phyloP scores from a whole-genome alignment of 2,329 filamentous ascomycete species.

The Pseudopithomyces chartarum region DNA sequence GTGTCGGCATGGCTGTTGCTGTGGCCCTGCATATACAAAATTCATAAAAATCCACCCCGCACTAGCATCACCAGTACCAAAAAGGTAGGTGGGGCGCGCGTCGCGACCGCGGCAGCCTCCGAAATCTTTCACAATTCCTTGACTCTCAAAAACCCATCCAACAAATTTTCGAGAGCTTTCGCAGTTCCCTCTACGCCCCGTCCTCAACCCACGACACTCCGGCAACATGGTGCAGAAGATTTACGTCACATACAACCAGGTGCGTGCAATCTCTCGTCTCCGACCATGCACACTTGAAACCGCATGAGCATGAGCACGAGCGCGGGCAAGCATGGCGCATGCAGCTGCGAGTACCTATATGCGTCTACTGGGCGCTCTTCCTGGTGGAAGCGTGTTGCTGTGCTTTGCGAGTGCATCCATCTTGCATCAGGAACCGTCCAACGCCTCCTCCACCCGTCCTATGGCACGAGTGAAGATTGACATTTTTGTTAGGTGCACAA shows the following conservation, averaged over 20 bases:
- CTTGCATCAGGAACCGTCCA: neutral
- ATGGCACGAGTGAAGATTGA: neutral
- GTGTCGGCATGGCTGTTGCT: neutral
- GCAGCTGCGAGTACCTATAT: constrained; percentile 12
- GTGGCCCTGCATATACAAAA: neutral
- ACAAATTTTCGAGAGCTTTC: constrained; percentile 22
- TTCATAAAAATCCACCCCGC: constrained; percentile 4
- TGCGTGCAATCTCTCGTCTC: constrained; percentile 27
- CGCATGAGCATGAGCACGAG: neutral
- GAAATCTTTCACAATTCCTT: constrained; percentile 8
- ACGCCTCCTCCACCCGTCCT: neutral
- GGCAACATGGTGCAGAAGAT: constrained; percentile 48
- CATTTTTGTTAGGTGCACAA: constrained; percentile 78
- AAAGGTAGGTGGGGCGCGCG: neutral
- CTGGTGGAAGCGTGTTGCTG: constrained; percentile 1
- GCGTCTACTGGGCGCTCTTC: neutral
- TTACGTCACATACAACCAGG: constrained; percentile 52
- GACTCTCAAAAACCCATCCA: constrained; percentile 7
- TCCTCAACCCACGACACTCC: constrained; percentile 4
- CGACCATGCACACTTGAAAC: constrained; percentile 7
- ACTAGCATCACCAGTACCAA: neutral
- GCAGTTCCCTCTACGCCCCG: constrained; percentile 5
- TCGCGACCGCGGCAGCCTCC: constrained; percentile 11
- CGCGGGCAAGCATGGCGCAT: constrained; percentile 1
- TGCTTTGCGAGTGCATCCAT: neutral